Conservation (phyloP, 1,139 yeast species). For the Diutina pseudorugosa region DNA sequence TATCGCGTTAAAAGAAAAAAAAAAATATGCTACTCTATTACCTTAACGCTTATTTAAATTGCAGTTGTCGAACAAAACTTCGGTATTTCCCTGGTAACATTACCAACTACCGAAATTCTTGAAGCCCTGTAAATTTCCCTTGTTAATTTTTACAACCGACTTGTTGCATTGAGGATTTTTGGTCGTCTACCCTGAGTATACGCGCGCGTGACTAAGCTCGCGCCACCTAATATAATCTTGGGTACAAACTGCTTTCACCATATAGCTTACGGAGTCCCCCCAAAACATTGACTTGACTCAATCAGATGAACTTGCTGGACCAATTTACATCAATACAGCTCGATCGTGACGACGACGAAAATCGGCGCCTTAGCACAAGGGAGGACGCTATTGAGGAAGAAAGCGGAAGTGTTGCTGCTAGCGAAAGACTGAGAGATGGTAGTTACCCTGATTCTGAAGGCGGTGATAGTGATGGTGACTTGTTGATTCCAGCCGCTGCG, state of each 20-base stretch:
- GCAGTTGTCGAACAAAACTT: no score
- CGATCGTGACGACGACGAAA: neutral
- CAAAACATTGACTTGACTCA: neutral
- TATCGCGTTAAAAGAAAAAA: no score
- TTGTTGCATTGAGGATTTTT: no score
- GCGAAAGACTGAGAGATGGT: neutral
- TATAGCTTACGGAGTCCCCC: neutral
- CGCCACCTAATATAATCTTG: neutral
- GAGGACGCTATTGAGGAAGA: conserved; percentile 1
- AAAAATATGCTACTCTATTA: no score
- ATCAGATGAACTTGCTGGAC: conserved; percentile 2
- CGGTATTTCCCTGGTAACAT: no score
- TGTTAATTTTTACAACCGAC: no score
- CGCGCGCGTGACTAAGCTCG: neutral
- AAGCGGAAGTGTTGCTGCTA: neutral
- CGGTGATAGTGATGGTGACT: neutral
- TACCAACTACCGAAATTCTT: no score
- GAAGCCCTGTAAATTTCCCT: no score
- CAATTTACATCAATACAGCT: conserved; percentile 3
- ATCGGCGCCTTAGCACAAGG: neutral
- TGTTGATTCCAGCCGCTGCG: neutral
- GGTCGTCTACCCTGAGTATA: neutral
- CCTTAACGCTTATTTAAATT: no score
- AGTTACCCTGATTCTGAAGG: neutral
- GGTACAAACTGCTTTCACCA: neutral